Evolutionary conservation across 805 yeast species (phyloP).

Genomic region (Saturnispora besseyi): DNA sequence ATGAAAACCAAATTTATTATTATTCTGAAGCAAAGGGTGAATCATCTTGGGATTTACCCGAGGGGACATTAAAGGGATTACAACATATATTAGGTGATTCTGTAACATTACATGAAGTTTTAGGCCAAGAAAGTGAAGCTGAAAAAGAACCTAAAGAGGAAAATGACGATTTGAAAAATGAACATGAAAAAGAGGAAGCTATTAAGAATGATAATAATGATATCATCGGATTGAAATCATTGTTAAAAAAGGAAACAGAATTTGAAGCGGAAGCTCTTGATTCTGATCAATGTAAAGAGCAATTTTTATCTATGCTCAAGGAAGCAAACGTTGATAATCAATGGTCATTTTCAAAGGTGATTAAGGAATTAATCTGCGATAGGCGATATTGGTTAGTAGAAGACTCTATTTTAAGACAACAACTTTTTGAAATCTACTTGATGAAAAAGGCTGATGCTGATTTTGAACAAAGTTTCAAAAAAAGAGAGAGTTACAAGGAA

Average conservation of each 20-base stretch:
- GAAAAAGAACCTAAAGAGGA: neutral
- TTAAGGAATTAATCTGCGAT: slow-evolving; percentile 47
- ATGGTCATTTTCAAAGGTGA: slow-evolving; percentile 65
- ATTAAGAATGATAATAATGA: neutral
- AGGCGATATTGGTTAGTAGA: slow-evolving; percentile 60
- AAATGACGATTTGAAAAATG: neutral
- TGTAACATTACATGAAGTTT: slow-evolving; percentile 10
- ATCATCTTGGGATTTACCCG: slow-evolving; percentile 79
- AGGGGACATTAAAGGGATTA: slow-evolving; percentile 27
- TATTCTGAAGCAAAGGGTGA: slow-evolving; percentile 54
- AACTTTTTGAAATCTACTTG: slow-evolving; percentile 56
- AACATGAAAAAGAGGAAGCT: neutral
- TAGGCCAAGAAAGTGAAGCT: slow-evolving; percentile 2
- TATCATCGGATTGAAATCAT: neutral
- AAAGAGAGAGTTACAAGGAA: slow-evolving; percentile 45
- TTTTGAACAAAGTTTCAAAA: slow-evolving; percentile 41
- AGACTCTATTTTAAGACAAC: slow-evolving; percentile 52
- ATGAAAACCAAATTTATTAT: slow-evolving; percentile 54
- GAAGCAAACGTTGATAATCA: slow-evolving; percentile 55
- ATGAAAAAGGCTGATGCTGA: slow-evolving; percentile 42
- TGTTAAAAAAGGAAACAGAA: slow-evolving; percentile 8
- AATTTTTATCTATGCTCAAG: slow-evolving; percentile 46
- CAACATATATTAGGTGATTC: slow-evolving; percentile 13
- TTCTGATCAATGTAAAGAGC: slow-evolving; percentile 20
- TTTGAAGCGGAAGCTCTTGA: neutral